Percentiles rank a stretch among this genome's conserved stretches.
These are phyloP conservation scores for Termitomyces sp. DNA, from an alignment of 768 basidiomycete genomes.

Conservation along the genomic window DNA sequence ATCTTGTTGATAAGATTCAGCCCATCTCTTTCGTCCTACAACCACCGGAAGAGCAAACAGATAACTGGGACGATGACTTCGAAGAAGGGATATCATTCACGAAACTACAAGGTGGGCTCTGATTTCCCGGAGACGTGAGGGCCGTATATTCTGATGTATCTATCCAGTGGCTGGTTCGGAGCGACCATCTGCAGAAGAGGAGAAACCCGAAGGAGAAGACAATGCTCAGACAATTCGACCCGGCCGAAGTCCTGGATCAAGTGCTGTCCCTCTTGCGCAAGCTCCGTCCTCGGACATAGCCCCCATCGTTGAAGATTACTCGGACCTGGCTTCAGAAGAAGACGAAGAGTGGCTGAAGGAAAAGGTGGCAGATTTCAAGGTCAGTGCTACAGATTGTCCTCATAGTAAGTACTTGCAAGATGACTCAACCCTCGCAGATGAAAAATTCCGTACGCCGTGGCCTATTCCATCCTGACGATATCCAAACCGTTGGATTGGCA, in stretches of 20 bases:
- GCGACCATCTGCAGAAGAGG: conserved; percentile 51
- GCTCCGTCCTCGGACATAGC: conserved; percentile 56
- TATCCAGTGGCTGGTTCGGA: conserved; percentile 46
- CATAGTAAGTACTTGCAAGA: not conserved
- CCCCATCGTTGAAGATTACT: conserved; percentile 86
- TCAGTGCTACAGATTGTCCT: conserved; percentile 20
- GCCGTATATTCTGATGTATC: conserved; percentile 3
- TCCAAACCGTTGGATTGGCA: conserved; percentile 66
- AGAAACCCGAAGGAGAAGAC: conserved; percentile 54
- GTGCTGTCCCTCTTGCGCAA: conserved; percentile 48
- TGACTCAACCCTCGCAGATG: conserved; percentile 31
- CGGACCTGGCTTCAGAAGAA: conserved; percentile 78
- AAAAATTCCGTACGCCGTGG: conserved; percentile 69
- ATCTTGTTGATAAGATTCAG: conserved; percentile 49
- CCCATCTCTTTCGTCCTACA: conserved; percentile 63
- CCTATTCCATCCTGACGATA: conserved; percentile 86
- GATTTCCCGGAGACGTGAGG: not conserved
- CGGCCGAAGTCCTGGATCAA: conserved; percentile 58
- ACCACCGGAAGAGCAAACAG: conserved; percentile 79
- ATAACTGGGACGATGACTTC: conserved; percentile 99
- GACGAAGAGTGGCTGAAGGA: conserved; percentile 62
- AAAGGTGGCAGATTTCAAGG: conserved; percentile 84
- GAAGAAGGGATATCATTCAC: conserved; percentile 88
- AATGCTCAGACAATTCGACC: conserved; percentile 80
- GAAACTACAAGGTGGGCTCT: conserved; percentile 60